phyloP scores from a whole-genome alignment of 2,329 filamentous ascomycete species.

The Pseudogymnoascus verrucosus region DNA sequence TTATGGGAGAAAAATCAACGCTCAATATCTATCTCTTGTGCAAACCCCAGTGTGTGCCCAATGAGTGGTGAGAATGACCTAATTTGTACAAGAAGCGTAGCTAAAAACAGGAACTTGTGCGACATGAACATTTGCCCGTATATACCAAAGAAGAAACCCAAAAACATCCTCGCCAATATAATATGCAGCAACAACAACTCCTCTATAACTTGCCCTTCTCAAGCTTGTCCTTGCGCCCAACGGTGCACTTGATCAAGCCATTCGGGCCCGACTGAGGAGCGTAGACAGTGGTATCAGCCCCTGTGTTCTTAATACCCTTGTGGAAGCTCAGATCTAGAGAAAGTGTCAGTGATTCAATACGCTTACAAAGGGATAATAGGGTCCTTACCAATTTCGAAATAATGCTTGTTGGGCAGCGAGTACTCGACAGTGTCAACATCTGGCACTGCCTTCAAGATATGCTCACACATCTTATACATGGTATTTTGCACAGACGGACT shows the following conservation, averaged over 20 bases:
- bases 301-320: slow-evolving; percentile 90
- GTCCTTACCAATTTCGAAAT: slow-evolving; percentile 82
- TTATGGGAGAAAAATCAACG: background rate
- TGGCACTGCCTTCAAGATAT: slow-evolving; percentile 70
- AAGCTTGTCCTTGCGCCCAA: slow-evolving; percentile 44
- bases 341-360: slow-evolving; percentile 14
- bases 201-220: background rate
- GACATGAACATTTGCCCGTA: background rate
- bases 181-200: background rate
- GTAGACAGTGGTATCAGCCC: slow-evolving; percentile 91
- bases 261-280: slow-evolving; percentile 90
- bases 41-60: background rate
- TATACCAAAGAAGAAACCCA: background rate
- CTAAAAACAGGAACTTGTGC: background rate
- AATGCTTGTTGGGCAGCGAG: slow-evolving; percentile 93
- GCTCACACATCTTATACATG: slow-evolving; percentile 97
- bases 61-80: background rate
- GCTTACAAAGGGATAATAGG: slow-evolving; percentile 10
- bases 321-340: slow-evolving; percentile 83
- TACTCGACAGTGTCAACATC: slow-evolving; percentile 69
- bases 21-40: background rate
- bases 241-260: slow-evolving; percentile 89
- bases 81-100: background rate
- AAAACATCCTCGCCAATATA: background rate
- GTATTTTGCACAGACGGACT: slow-evolving; percentile 92